Base-by-base conservation (phyloP, 1,284 basidiomycete genomes). In the Malassezia furfur region DNA sequence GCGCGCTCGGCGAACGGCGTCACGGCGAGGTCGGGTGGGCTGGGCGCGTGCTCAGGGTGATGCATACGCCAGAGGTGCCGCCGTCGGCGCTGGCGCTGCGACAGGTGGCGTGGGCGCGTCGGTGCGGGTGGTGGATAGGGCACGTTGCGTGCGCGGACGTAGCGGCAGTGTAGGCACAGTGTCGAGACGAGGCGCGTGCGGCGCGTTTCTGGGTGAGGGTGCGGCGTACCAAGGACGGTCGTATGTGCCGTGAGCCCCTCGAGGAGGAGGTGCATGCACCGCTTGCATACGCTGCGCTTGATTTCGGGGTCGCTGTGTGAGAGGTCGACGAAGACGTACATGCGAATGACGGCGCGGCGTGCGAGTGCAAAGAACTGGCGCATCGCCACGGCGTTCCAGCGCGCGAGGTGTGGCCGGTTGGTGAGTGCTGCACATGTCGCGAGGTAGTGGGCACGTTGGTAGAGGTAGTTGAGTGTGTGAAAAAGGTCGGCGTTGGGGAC, bases 401-500 rank as follows among this genome's bases (percentile, higher is more conserved):
- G 34, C n/a, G 34, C 34, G 12, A 48, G 21, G 25, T 36, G n/a
- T 9, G 32, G 21, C 21, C 19, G 22, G 2, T 40, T 17, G 3
- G 22, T 8, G 15, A 51, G 43, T 9, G 36, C 50, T 4, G 32
- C 48, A n/a, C 22, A 21, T 17, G 35, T 28, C 28, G 46, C 54
- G 32, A 47, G 7, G 19, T 22, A 21, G 38, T 21, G 34, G 2
- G 55, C 55, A 9, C 55, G 55, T 31, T 57, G 55, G 34, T 48
- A 52, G 28, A 57, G 35, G 39, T 28, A 57, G 31, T 46, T 57
- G 14, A 57, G 41, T 2, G 55, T 57, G 25, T 45, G 46, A 37
- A 67, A 64, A 6, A 63, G 43, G 30, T 64, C 62, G 8, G 61
- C 61, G 12, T 62, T 47, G n/a, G 44, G 30, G 8, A 57, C 31